Conservation (phyloP, 352 stramenopile species). For the Aphanomyces euteiches region DNA sequence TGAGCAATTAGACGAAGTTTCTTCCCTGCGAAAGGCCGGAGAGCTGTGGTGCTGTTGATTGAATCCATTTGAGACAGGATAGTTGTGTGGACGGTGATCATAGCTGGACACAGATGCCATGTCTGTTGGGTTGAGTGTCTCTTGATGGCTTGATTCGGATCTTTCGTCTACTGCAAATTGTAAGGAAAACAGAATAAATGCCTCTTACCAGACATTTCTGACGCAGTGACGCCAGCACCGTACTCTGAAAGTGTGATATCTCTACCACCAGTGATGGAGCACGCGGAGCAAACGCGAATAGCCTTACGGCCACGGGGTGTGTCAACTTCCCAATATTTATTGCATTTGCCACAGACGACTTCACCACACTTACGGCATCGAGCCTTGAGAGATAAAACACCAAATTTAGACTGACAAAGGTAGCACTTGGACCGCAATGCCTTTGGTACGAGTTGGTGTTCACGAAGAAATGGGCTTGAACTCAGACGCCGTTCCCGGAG, state of each 20-base stretch:
- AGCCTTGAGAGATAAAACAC: conserved; percentile 54
- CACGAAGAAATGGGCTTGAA: conserved; percentile 52
- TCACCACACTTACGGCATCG: conserved; percentile 69
- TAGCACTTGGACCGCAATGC: conserved; percentile 51
- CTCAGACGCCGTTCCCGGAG: conserved; percentile 53
- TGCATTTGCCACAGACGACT: conserved; percentile 64
- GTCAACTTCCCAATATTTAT: conserved; percentile 50
- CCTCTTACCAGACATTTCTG: not conserved
- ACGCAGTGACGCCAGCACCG: not conserved
- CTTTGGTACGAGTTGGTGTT: conserved; percentile 65
- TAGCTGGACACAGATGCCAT: not conserved
- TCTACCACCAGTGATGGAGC: conserved; percentile 28
- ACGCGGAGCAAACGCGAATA: conserved; percentile 60
- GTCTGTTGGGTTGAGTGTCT: not conserved
- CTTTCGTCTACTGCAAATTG: not conserved
- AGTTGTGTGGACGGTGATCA: not conserved
- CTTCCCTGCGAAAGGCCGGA: too few species aligned
- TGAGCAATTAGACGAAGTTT: too few species aligned
- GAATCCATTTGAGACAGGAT: too few species aligned
- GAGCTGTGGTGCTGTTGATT: too few species aligned
- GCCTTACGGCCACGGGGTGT: conserved; percentile 48
- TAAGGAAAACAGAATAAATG: too few species aligned
- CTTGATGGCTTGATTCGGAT: conserved; percentile 1
- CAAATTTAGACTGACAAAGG: conserved; percentile 57
- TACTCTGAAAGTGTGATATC: not conserved